Evolutionary conservation across 805 yeast genomes (phyloP), one percentile per base, ranked within the genome.

Genomic region (Jamesozyma jinghongensis): DNA sequence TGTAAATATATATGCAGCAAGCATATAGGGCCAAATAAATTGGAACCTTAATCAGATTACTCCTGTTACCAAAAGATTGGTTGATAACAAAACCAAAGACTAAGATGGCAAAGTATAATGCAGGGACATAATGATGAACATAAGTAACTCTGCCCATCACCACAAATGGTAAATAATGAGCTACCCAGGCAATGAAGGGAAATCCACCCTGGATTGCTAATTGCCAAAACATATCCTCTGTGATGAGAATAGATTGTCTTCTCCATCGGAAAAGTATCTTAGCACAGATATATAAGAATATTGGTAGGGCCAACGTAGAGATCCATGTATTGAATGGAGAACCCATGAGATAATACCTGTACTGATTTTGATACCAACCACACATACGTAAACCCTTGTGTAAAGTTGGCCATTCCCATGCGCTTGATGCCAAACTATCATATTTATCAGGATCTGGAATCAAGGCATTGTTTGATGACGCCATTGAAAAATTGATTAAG

Each of bases 91-190:
- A 56, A 19, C 64, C 67, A 54, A 66, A 59, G 13, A 85, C 80
- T 48, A 88, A 67, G 69, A 87, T 81, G 38, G 97, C 97, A 68
- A 90, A 90, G 66, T 84, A 90, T 48, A 88, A 72, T 1, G 97
- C 95, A 12, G 98, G 98, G 50, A 87, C 75, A 63, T 90, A 90
- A 62, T 90, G 98, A 65, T 90, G 98, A 27, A 90, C 92, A 61
- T 92, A 90, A 2, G 95, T 87, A 42, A 92, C 97, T 69, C 98
- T 83, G 11, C 94, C 87, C 98, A 90, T 90, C 44, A 86, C 65
- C 26, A 82, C 75, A 65, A 90, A 90, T 27, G 98, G 97, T 54
- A 84, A 57, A 63, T 70, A 90, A 64, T 90, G 97, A 54, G 86
- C 69, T 33, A 78, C 71, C 97, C 97, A 90, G 10, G 95, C 95